Evolutionary conservation across 257 asterid genomes (phyloP).

Genomic region (Solanum appendiculatum): DNA sequence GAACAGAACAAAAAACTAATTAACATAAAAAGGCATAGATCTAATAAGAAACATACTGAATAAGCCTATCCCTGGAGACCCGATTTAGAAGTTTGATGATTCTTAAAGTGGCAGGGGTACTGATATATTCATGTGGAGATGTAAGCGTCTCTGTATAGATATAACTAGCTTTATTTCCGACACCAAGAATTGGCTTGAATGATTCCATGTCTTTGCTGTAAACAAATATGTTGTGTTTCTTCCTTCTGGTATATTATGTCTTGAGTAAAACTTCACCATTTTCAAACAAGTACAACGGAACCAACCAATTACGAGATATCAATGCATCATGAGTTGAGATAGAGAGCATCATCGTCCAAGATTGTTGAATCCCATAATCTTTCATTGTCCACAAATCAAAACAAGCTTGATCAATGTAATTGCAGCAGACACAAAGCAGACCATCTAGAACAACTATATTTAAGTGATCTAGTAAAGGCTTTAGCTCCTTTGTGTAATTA

Average conservation of each 20-base stretch:
- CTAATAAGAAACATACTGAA: neutral
- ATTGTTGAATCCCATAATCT: no score
- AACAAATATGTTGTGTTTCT: neutral
- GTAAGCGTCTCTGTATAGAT: neutral
- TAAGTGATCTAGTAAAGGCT: neutral
- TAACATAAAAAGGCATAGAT: neutral
- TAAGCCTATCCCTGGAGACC: neutral
- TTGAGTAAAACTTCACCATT: neutral
- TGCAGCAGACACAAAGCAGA: neutral
- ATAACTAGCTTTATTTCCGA: neutral
- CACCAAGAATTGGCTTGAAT: neutral
- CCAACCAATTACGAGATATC: neutral
- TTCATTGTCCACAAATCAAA: neutral
- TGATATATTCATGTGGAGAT: neutral
- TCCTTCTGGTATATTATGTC: neutral
- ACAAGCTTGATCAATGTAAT: neutral
- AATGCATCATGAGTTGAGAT: no score
- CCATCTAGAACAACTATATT: neutral
- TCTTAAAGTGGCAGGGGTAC: neutral
- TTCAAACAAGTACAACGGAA: neutral
- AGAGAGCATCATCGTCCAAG: no score
- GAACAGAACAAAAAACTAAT: neutral
- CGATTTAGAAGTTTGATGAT: neutral
- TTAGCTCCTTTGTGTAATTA: neutral
- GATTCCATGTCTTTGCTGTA: neutral